Base-by-base conservation (phyloP, 1,139 yeast species). In the Nakaseomyces delphensis region DNA sequence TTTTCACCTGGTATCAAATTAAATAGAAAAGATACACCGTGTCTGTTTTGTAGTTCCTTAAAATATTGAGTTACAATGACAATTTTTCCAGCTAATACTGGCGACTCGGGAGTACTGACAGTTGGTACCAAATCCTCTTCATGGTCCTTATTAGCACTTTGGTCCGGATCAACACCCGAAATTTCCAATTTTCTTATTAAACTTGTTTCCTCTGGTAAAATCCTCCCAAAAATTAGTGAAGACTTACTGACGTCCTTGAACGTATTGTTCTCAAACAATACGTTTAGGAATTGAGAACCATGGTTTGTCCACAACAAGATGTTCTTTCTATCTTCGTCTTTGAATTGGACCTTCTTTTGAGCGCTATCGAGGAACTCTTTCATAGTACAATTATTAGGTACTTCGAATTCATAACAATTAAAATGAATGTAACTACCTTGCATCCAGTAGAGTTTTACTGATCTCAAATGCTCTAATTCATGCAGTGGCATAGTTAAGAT, bases 1-100 rank as follows among this genome's bases (percentile, higher is more conserved):
- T 65, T 64, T 60, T 93, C 98, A 16, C 70, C 71, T 3, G 83
- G 80, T 42, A 72, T 68, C 7, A 85, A 63, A 11, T 79, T 75
- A 57, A 91, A 83, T 19, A 83, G 66, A 60, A 91, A 91, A 5
- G 98, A 96, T 28, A 83, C 70, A n/a, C 97, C 93, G 60, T 93
- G 98, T 16, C 77, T 70, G 50, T 78, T 75, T 37, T 70, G 71
- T 16, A 81, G 71, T 39, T 79, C 85, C 53, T 81, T 83, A 59
- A 81, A 75, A 65, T 81, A 91, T 57, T 91, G 97, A 57, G 79
- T 74, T 50, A 78, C 81, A 14, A 70, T 59, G 5, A 74, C 66
- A 28, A 75, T 49, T 42, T 58, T 60, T 3, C 62, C 63, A 10
- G 53, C 54, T 9, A 40, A 18, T 19, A 39, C 39, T 8, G 43